Evolutionary conservation across 140 eudicot genomes (phyloP).

Genomic region (Ambrosia hybrid): DNA sequence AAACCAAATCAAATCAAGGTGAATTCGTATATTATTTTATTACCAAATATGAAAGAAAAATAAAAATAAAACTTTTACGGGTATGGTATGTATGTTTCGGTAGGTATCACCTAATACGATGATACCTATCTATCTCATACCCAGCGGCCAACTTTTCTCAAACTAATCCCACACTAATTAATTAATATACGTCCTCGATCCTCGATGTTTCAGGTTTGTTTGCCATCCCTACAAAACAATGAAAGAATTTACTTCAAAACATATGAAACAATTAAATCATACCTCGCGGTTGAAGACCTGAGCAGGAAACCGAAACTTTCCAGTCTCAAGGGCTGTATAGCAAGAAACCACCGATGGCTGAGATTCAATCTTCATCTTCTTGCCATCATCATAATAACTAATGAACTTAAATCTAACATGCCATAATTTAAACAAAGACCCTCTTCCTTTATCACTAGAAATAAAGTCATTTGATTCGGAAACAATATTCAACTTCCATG

Average conservation of each 20-base stretch:
- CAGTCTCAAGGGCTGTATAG: slow-evolving; percentile 61
- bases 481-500: slow-evolving; percentile 54
- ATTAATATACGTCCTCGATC: too few relatives aligned
- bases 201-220: too few relatives aligned
- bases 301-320: slow-evolving; percentile 94
- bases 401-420: slow-evolving; percentile 35
- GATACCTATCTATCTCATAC: too few relatives aligned
- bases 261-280: slow-evolving; percentile 1
- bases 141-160: too few relatives aligned
- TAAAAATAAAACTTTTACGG: too few relatives aligned
- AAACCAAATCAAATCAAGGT: too few relatives aligned
- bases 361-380: slow-evolving; percentile 30
- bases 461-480: slow-evolving; percentile 36
- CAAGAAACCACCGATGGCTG: slow-evolving; percentile 49
- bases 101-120: too few relatives aligned
- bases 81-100: too few relatives aligned
- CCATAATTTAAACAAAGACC: slow-evolving; percentile 45
- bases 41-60: too few relatives aligned
- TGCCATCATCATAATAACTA: not conserved
- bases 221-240: not conserved
- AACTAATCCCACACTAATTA: too few relatives aligned
- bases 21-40: too few relatives aligned
- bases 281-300: slow-evolving; percentile 98
- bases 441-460: slow-evolving; percentile 30
- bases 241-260: not conserved